phyloP scores from a whole-genome alignment of 305 asterid species.

The Fraxinus velutina region DNA sequence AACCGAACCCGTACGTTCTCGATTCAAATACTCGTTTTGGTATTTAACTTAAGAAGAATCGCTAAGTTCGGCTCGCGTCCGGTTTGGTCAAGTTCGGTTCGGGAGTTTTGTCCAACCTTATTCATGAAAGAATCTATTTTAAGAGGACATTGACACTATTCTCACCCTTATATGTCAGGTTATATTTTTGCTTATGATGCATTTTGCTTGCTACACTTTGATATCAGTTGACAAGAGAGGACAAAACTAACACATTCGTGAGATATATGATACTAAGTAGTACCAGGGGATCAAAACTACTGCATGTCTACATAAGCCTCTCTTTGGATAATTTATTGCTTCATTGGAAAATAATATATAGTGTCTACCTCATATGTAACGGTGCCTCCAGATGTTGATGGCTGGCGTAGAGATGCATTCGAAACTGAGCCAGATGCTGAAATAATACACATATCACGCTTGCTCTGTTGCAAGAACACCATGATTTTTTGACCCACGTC shows the following conservation, averaged over 20 bases:
- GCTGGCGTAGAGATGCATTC: conserved; percentile 58
- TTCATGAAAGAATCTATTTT: not conserved
- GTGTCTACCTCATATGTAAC: conserved; percentile 54
- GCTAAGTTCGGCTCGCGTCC: not conserved
- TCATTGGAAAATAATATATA: not conserved
- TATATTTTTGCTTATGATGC: not conserved
- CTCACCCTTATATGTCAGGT: not conserved
- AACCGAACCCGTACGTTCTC: not conserved
- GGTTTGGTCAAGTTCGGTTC: not conserved
- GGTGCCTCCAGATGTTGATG: conserved; percentile 58
- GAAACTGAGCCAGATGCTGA: conserved; percentile 54
- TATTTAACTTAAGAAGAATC: not conserved
- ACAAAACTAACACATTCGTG: not conserved
- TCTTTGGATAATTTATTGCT: not conserved
- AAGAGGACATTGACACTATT: not conserved
- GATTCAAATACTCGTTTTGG: not conserved
- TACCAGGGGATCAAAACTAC: not conserved
- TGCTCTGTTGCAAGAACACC: not conserved
- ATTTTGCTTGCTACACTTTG: not conserved
- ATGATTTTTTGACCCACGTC: conserved; percentile 45
- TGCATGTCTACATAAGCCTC: not conserved
- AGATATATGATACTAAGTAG: not conserved
- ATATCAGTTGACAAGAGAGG: not conserved
- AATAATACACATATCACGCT: not conserved
- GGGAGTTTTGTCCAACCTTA: not conserved